Evolutionary conservation across 2,329 filamentous ascomycete genomes (phyloP).

Genomic region (Pseudocercospora crystallina): DNA sequence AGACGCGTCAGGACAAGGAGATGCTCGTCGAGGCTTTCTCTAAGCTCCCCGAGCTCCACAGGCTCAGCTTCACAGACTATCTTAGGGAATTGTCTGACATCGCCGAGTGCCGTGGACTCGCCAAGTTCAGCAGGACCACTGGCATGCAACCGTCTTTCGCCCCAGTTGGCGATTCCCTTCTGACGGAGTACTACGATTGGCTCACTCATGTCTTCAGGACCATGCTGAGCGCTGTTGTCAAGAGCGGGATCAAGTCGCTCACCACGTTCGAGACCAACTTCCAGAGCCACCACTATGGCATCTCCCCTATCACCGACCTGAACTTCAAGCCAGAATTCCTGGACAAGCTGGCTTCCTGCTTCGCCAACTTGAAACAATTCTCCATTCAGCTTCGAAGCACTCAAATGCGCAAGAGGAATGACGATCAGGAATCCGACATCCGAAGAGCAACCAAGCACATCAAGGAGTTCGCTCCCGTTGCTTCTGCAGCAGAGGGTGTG

Average conservation of each 20-base stretch:
- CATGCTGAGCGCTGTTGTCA: constrained; percentile 20
- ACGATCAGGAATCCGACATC: constrained; percentile 1
- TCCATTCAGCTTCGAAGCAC: constrained; percentile 14
- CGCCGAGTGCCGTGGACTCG: constrained; percentile 22
- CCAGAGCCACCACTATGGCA: constrained; percentile 3
- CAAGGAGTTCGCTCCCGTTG: constrained; percentile 7
- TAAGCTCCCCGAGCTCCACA: constrained; percentile 18
- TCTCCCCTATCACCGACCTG: constrained; percentile 19
- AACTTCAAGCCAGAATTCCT: constrained; percentile 13
- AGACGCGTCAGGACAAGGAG: constrained; percentile 18
- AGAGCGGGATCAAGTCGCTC: constrained; percentile 19
- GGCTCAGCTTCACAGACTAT: constrained; percentile 17
- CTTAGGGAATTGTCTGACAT: constrained; percentile 4
- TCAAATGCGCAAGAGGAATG: constrained; percentile 5
- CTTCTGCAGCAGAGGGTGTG: constrained; percentile 9
- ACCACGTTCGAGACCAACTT: constrained; percentile 15
- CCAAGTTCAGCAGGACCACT: constrained; percentile 24
- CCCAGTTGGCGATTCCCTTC: neutral
- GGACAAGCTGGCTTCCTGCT: constrained; percentile 8
- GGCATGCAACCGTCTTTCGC: constrained; percentile 10
- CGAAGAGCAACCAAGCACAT: constrained; percentile 7
- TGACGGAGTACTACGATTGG: constrained; percentile 16
- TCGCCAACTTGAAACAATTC: constrained; percentile 20
- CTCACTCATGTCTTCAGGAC: constrained; percentile 22
- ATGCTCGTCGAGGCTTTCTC: constrained; percentile 28